A percentile compares a stretch with the other conserved stretches of the same genome.
Conservation (phyloP, 208 protist species). For the Herpetomonas muscarum region DNA sequence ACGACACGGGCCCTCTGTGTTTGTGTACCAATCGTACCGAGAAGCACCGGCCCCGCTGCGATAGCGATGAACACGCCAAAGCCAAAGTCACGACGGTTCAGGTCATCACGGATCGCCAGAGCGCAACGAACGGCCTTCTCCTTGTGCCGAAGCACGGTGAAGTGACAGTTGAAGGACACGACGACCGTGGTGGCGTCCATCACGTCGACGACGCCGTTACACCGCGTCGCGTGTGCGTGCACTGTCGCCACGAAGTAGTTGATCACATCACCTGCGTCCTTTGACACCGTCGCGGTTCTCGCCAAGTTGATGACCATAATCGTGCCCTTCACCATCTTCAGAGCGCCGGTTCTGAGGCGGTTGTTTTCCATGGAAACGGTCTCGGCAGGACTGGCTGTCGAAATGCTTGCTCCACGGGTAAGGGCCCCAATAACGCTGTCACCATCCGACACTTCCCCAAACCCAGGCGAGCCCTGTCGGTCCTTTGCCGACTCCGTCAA, state of each 20-base stretch:
- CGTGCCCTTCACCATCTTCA: constrained; percentile 41
- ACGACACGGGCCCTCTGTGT: constrained; percentile 49
- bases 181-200: constrained; percentile 38
- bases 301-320: constrained; percentile 31
- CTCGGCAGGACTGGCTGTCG: too few species aligned
- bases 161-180: constrained; percentile 58
- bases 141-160: constrained; percentile 44
- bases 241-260: constrained; percentile 39
- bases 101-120: constrained; percentile 34
- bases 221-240: constrained; percentile 20
- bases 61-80: constrained; percentile 37
- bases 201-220: constrained; percentile 47
- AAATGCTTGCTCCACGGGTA: too few species aligned
- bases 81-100: constrained; percentile 10
- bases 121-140: constrained; percentile 54
- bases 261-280: constrained; percentile 21
- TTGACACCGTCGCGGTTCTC: constrained; percentile 15
- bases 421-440: too few species aligned
- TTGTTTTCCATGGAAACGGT: not conserved
- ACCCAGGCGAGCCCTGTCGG: too few species aligned
- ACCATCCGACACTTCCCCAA: too few species aligned
- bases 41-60: constrained; percentile 30
- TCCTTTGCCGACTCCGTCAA: too few species aligned
- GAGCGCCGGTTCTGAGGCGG: not conserved
- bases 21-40: constrained; percentile 56